Base-by-base conservation (phyloP, 2,329 filamentous ascomycete genomes). In the Fusarium sp. region DNA sequence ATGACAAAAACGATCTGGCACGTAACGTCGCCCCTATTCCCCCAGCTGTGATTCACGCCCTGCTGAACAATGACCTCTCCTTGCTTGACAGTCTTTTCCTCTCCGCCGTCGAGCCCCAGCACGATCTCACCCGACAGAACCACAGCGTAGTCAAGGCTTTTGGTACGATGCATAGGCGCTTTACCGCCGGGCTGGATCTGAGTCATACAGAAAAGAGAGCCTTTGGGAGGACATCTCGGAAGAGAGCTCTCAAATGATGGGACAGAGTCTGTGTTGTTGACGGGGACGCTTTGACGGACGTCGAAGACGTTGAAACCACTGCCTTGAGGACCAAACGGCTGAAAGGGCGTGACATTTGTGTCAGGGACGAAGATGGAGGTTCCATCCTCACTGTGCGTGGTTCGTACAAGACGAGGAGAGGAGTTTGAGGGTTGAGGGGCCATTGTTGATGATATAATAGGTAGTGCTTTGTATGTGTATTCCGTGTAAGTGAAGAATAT, bases 31-130 rank as follows among this genome's bases (percentile, higher is more conserved):
- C 80, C 79, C 22, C 81, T 78, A 65, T 87, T 87, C 22, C 80
- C 75, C 84, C 85, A 88, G 17, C 78, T 76, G 75, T 88, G 86
- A 62, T 83, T 85, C 14, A 79, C 81, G 1, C 85, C 85, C 45
- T 82, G 78, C 74, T 85, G 82, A 1, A 86, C 78, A 39, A 85
- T 76, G n/a, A 82, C 72, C 48, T 86, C 84, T 17, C 84, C 84
- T 5, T 76, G 73, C 34, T 66, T 68, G 5, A 85, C 32, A 9
- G 76, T 79, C 68, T 78, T 84, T 75, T 84, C 83, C 55, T 83
- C 83, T 11, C 84, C 84, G 8, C 78, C 75, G 66, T 86, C 85
- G 3, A 87, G 79, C 10, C 65, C 74, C n/a, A 85, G 70, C 8
- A 83, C 82, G 11, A 86, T 80, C 62, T 81, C 79, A 5, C 85